Base-by-base conservation (phyloP, 2,329 filamentous ascomycete species). In the Stachybotrys elegans region DNA sequence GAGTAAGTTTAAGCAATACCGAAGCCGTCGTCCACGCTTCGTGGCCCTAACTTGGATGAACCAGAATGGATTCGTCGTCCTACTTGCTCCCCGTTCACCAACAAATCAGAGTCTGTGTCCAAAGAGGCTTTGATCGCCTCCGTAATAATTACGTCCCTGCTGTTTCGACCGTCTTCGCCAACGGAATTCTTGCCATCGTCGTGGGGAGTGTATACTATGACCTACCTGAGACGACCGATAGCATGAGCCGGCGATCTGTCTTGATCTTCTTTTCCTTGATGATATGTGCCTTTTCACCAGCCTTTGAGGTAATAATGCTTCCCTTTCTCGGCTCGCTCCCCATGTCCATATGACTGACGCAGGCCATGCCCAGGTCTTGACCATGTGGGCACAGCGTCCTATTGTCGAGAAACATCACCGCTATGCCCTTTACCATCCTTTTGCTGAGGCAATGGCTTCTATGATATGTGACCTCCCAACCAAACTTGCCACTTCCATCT, bases 361-460 rank as follows among this genome's bases (percentile, higher is more conserved):
- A n/a, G n/a, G 49, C 44, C n/a, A 0, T 2, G 0, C 4, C 1
- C 48, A 84, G 73, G 93, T 95, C 59, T 66, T 93, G 25, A 90
- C 87, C 0, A 75, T 95, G 5, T 96, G 93, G 60, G 80, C 87
- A 3, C 90, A 95, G 76, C 84, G 91, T 29, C 86, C 87, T 2
- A 95, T 95, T 55, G 88, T 96, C 48, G 89, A 95, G 60, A 95
- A 95, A 62, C 91, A 96, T 55, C 70, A 76, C 44, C 81, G 86
- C 46, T 95, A 95, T 60, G 89, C 90, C 16, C 75, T 95, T 16
- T 95, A 95, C 57, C 91, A 95, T 57, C 89, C 91, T 0, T 90
- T 86, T 9, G 86, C 89, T 14, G 90, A 96, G 72, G 88, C 89
- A n/a, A 75, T 88, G 47, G 81, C 87, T 0, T 93, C 87, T 9